phyloP scores from a whole-genome alignment of 495 filamentous ascomycete species.

The Penicillium steckii region DNA sequence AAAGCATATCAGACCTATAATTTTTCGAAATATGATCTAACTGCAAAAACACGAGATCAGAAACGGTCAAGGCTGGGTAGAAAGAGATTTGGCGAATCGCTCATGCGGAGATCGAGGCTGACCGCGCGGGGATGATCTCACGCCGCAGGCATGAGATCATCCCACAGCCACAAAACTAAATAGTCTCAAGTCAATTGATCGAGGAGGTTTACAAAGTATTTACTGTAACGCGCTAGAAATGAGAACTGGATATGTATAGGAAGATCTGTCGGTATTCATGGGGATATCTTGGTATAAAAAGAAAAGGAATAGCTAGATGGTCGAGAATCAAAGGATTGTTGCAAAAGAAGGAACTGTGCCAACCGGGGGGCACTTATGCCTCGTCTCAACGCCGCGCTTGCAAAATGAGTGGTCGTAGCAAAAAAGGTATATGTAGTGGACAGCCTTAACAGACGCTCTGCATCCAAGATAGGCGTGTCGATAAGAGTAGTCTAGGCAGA shows the following conservation, averaged over 20 bases:
- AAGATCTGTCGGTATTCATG: neutral
- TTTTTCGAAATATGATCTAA: neutral
- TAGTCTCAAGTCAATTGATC: neutral
- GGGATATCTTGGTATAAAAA: neutral
- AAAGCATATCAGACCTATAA: neutral
- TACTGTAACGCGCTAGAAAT: neutral
- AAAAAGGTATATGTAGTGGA: slow-evolving; percentile 16
- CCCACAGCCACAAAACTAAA: slow-evolving; percentile 4
- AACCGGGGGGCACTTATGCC: slow-evolving; percentile 14
- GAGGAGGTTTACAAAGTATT: slow-evolving; percentile 6
- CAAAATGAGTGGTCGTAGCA: slow-evolving; percentile 12
- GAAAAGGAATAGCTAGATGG: neutral
- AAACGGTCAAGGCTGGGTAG: neutral
- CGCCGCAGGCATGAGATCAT: slow-evolving; percentile 24
- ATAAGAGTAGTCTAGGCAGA: slow-evolving; percentile 22
- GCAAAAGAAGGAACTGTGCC: slow-evolving; percentile 16
- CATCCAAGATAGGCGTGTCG: slow-evolving; percentile 6
- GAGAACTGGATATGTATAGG: neutral
- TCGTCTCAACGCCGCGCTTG: slow-evolving; percentile 29
- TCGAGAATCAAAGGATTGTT: slow-evolving; percentile 15
- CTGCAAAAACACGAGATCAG: neutral
- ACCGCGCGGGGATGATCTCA: slow-evolving; percentile 19
- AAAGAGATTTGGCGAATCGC: neutral
- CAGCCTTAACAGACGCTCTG: slow-evolving; percentile 14
- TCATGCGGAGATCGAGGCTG: slow-evolving; percentile 9